Base-by-base conservation (phyloP, 306 rosid species). In the Senna siamea region DNA sequence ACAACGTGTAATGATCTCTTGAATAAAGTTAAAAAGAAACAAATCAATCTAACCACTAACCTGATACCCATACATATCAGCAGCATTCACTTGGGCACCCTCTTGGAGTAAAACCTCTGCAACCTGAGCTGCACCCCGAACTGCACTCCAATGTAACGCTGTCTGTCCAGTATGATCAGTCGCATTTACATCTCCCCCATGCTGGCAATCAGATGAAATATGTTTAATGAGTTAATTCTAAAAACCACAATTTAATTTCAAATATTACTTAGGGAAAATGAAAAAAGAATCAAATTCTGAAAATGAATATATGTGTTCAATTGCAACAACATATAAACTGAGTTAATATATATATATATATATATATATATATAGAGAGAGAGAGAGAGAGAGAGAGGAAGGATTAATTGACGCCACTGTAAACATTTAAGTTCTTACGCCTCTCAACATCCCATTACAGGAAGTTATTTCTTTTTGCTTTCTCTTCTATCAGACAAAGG, bases 31-130 rank as follows among this genome's bases (percentile, higher is more conserved):
- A 48, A 71, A 75, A 63, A 7, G 13, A n/a, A n/a, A n/a, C 2
- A 41, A 80, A 32, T 53, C 61, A 19, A 66, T 62, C 90, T 47
- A 2, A 37, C 7, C 3, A 37, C 40, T 37, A 65, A 95, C 99
- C 99, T 95, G 99, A 88, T 90, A 95, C 71, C 99, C 99, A 83
- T 92, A 82, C 96, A 90, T 86, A 82, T 92, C 98, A 0, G 86
- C 84, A 30, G 87, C 85, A 79, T 80, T 84, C 44, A 89, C 87
- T 75, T 81, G 76, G 28, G 98, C 92, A 76, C 99, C 97, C 84
- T 95, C 98, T 81, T 89, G 93, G 13, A 95, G 93, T 80, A 95
- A 84, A 62, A 92, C 93, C 90, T 95, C 99, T 3, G 96, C 92
- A 77, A 79, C 99, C 83, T 90, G 95, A 46, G 87, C 82, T 73